phyloP scores from a whole-genome alignment of 179 eudicot species.

The Nepenthes alata region DNA sequence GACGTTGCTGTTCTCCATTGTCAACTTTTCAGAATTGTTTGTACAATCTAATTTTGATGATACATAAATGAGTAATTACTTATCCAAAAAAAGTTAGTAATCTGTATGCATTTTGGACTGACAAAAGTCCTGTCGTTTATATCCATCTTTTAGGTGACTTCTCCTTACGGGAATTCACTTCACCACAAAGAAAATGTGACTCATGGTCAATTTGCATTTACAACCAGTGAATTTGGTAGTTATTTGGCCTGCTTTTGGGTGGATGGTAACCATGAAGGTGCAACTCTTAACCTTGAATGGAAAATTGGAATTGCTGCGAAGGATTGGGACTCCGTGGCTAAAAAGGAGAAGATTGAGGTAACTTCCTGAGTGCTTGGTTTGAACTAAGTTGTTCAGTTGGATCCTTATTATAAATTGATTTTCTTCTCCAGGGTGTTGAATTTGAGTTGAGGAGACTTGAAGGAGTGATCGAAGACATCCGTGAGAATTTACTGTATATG shows the following conservation, averaged over 20 bases:
- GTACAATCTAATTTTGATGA: no score
- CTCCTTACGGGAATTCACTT: constrained; percentile 66
- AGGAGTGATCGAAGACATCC: constrained; percentile 73
- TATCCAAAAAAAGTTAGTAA: no score
- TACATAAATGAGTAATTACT: no score
- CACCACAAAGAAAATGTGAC: constrained; percentile 61
- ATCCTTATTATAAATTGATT: no score
- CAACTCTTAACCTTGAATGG: constrained; percentile 77
- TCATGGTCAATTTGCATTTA: constrained; percentile 81
- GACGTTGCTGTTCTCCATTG: no score
- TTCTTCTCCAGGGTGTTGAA: constrained; percentile 60
- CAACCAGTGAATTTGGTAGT: constrained; percentile 60
- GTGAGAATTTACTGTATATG: constrained; percentile 56
- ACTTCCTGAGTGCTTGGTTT: background rate
- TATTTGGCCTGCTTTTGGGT: constrained; percentile 81
- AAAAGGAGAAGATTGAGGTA: constrained; percentile 75
- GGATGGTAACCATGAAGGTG: constrained; percentile 37
- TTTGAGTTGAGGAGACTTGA: constrained; percentile 81
- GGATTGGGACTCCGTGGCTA: constrained; percentile 90
- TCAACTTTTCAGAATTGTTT: no score
- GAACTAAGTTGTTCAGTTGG: background rate
- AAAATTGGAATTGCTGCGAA: constrained; percentile 74
- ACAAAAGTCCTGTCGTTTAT: background rate
- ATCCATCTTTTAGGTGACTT: constrained; percentile 44
- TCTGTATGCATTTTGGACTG: background rate